Evolutionary conservation across 2,329 filamentous ascomycete species (phyloP), one percentile per base, ranked within the genome.

Genomic region (Aspergillus persii): DNA sequence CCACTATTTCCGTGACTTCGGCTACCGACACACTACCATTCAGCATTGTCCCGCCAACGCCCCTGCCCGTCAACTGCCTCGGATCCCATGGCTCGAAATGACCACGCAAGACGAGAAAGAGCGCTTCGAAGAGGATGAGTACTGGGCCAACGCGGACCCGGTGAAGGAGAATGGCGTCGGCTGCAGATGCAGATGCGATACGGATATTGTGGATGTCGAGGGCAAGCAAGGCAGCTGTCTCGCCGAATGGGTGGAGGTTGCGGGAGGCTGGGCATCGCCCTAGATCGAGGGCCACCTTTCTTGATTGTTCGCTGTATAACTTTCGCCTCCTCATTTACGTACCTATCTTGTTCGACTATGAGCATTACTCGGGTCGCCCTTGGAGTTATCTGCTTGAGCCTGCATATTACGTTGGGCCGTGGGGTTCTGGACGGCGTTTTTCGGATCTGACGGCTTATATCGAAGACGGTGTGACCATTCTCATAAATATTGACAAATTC

Each of bases 1-100:
- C 61, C 95, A 99, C 78, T 99, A 99, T 80, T 99, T 99, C 88
- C 92, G 95, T 68, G 95, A 99, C 76, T 94, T 98, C 78, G 95
- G 95, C 57, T 99, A 99, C 80, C 87, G 95, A 71, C 95, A 99
- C 78, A 99, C 95, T 6, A 99, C 95, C 3, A 99, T 99, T 72
- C 94, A 98, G 78, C 95, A 99, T 77, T 99, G 95, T 71, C 95
- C 95, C 1, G 92, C 93, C 56, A 99, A 99, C 72, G 95, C 95
- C 2, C 95, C 94, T 0, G 88, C 89, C 11, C 88, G 91, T 51
- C 95, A 99, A 77, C 83, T 96, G 48, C 86, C 89, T 3, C 86
- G 92, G 58, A 83, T 87, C 54, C 92, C 91, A 0, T 97, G 83
- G 73, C 85, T 96, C 15, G 92, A 97, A 76, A 86, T 79, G 80